Conservation (phyloP, 257 asterid genomes). For the Craterostigma plantagineum region DNA sequence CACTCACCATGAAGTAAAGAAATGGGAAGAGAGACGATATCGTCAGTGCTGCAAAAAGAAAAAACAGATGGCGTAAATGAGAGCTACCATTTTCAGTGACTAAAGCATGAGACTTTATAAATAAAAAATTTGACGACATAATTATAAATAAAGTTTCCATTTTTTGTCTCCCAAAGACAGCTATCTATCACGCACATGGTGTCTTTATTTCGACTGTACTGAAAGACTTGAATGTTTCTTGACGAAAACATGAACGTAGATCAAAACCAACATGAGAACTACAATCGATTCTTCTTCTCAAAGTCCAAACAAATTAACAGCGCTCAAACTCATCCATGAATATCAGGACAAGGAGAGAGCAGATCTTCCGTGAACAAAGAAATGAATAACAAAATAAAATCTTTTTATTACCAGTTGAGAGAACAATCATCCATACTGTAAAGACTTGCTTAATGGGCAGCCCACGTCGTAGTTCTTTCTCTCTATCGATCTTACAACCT, state of each 20-base stretch:
- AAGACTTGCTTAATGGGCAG: slow-evolving; percentile 31
- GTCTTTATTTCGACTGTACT: too few relatives aligned
- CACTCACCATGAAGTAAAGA: slow-evolving; percentile 66
- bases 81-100: neutral
- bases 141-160: too few relatives aligned
- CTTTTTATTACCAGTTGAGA: slow-evolving; percentile 19
- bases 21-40: slow-evolving; percentile 69
- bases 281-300: too few relatives aligned
- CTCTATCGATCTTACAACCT: slow-evolving; percentile 37
- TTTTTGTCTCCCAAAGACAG: too few relatives aligned
- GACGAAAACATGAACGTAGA: too few relatives aligned
- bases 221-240: too few relatives aligned
- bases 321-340: too few relatives aligned
- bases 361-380: neutral
- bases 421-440: slow-evolving; percentile 33
- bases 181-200: too few relatives aligned
- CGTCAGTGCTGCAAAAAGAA: slow-evolving; percentile 39
- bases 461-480: slow-evolving; percentile 19
- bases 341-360: too few relatives aligned
- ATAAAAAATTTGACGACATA: neutral
- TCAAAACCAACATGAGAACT: too few relatives aligned
- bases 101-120: neutral
- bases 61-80: neutral
- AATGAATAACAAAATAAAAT: neutral
- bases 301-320: too few relatives aligned